These are phyloP conservation scores for Polychaeton citri DNA, from an alignment of 2,329 filamentous ascomycete genomes.

Conservation along the genomic window DNA sequence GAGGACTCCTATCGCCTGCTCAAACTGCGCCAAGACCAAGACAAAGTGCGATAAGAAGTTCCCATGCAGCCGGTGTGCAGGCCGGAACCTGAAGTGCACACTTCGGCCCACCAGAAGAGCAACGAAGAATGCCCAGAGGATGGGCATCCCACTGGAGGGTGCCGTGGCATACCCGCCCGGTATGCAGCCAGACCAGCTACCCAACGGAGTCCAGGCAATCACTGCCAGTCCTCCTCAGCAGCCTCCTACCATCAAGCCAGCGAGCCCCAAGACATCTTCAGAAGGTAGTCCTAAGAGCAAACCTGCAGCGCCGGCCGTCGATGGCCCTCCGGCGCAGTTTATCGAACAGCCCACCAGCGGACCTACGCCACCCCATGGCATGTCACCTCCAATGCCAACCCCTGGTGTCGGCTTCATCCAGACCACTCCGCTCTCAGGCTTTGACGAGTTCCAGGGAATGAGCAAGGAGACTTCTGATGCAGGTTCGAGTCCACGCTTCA, in stretches of 20 bases:
- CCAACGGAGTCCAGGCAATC: conserved; percentile 6
- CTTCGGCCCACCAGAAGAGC: conserved; percentile 35
- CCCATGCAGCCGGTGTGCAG: conserved; percentile 39
- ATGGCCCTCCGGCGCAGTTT: conserved; percentile 25
- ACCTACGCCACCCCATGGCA: conserved; percentile 11
- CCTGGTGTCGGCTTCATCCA: conserved; percentile 22
- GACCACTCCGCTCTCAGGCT: conserved; percentile 32
- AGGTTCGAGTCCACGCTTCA: conserved; percentile 31
- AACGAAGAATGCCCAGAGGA: conserved; percentile 29
- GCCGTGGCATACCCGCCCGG: conserved; percentile 13
- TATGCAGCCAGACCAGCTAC: conserved; percentile 1
- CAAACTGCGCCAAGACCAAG: conserved; percentile 41
- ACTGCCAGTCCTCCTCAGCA: conserved; percentile 20
- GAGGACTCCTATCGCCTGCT: conserved; percentile 39
- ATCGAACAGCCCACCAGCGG: conserved; percentile 28
- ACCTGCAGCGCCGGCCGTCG: conserved; percentile 12
- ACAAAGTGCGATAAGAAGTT: conserved; percentile 43
- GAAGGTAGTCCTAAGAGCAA: conserved; percentile 10
- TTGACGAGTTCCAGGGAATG: conserved; percentile 29
- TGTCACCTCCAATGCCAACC: conserved; percentile 20
- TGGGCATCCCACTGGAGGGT: conserved; percentile 18
- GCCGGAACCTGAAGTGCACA: conserved; percentile 34
- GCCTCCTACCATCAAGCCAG: conserved; percentile 20
- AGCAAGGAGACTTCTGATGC: conserved; percentile 28
- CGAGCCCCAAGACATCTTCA: conserved; percentile 15